Evolutionary conservation across 805 yeast genomes (phyloP).

Genomic region (Barnettozyma pratensis): DNA sequence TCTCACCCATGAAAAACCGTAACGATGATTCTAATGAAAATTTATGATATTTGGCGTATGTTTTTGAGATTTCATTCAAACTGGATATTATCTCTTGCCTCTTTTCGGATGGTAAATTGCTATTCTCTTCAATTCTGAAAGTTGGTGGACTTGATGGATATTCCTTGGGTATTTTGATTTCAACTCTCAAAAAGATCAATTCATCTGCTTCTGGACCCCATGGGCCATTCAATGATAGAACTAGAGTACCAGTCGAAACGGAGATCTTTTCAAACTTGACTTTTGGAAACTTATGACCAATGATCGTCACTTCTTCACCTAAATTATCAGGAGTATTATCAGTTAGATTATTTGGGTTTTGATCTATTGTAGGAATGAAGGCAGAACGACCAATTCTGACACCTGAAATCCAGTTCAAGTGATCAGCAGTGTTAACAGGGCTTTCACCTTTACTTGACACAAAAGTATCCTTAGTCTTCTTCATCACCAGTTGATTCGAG

Average conservation of each 20-base stretch:
- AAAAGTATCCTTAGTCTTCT: conserved; percentile 34
- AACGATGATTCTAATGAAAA: conserved; percentile 80
- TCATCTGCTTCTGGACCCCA: conserved; percentile 45
- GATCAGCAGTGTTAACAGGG: conserved; percentile 44
- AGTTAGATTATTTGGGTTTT: conserved; percentile 31
- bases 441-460: conserved; percentile 34
- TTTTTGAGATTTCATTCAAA: conserved; percentile 50
- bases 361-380: conserved; percentile 22
- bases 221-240: conserved; percentile 76
- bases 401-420: conserved; percentile 90
- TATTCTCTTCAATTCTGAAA: conserved; percentile 74
- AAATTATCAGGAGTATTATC: conserved; percentile 52
- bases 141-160: conserved; percentile 65
- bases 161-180: conserved; percentile 60
- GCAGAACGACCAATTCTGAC: conserved; percentile 51
- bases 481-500: conserved; percentile 28
- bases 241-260: conserved; percentile 77
- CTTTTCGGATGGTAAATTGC: conserved; percentile 49
- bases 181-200: conserved; percentile 61
- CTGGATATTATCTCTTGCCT: conserved; percentile 45
- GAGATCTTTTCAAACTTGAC: conserved; percentile 82
- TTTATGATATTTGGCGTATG: conserved; percentile 49
- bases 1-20: conserved; percentile 77
- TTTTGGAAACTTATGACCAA: conserved; percentile 86
- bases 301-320: conserved; percentile 87